Evolutionary conservation across 306 rosid species (phyloP).

Genomic region (Cucumis cinereus): DNA sequence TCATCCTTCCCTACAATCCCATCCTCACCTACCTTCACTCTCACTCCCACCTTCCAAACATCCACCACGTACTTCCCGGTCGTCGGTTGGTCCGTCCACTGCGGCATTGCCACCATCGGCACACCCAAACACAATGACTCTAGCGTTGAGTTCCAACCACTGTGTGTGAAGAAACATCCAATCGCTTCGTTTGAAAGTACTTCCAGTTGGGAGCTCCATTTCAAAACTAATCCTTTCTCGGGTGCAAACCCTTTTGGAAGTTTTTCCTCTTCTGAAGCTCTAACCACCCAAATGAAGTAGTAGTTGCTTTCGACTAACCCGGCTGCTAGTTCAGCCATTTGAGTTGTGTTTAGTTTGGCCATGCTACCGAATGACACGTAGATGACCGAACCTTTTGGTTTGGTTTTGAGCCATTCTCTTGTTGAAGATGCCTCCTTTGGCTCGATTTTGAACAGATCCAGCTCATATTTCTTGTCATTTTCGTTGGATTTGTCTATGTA

Average conservation of each 20-base stretch:
- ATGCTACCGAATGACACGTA: constrained; percentile 55
- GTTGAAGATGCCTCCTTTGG: constrained; percentile 14
- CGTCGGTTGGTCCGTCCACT: constrained; percentile 38
- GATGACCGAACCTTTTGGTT: constrained; percentile 31
- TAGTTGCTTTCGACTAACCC: constrained; percentile 20
- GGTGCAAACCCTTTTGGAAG: constrained; percentile 10
- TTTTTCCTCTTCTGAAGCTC: constrained; percentile 15
- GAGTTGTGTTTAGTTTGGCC: constrained; percentile 22
- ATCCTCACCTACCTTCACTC: constrained; percentile 20
- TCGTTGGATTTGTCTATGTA: constrained; percentile 31
- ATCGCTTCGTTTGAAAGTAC: constrained; percentile 21
- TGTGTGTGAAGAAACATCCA: constrained; percentile 29
- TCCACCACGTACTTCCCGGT: constrained; percentile 37
- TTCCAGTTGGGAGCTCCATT: constrained; percentile 43
- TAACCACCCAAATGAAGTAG: constrained; percentile 50
- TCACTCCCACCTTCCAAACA: constrained; percentile 34
- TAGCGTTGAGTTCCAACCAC: constrained; percentile 43
- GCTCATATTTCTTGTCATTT: constrained; percentile 32
- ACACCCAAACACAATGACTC: constrained; percentile 36
- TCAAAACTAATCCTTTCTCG: constrained; percentile 32
- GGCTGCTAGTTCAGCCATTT: constrained; percentile 36
- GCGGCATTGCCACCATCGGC: constrained; percentile 38
- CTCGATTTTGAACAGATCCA: constrained; percentile 18
- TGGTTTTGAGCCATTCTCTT: constrained; percentile 27
- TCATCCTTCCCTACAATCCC: constrained; percentile 27